Conservation (phyloP, 352 stramenopile species). For the Pythium rhizo-oryzae region DNA sequence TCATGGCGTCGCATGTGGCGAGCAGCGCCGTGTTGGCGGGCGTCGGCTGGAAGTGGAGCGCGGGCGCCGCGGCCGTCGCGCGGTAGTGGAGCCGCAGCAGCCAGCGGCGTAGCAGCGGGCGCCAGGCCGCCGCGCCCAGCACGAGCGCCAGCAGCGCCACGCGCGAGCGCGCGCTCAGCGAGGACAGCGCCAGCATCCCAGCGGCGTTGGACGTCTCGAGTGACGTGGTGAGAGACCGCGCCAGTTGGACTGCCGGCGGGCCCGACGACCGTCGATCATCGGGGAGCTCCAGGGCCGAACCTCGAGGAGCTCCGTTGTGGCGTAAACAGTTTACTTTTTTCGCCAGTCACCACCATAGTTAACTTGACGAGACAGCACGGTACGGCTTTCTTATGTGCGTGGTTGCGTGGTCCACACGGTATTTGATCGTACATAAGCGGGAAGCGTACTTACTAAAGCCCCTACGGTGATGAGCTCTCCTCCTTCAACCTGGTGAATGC, state of each 20-base stretch:
- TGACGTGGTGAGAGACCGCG: not conserved
- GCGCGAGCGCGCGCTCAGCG: not conserved
- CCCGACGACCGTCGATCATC: not conserved
- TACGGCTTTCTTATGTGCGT: no score
- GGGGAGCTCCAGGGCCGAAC: not conserved
- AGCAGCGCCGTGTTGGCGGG: conserved; percentile 43
- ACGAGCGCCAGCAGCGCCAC: conserved; percentile 15
- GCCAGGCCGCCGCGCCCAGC: conserved; percentile 19
- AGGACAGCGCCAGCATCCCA: not conserved
- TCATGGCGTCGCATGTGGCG: conserved; percentile 43
- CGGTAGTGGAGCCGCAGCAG: conserved; percentile 37
- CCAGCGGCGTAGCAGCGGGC: conserved; percentile 13
- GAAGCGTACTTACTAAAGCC: conserved; percentile 13
- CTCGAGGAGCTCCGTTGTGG: not conserved
- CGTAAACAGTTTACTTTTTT: conserved; percentile 17
- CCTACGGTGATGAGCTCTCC: not conserved
- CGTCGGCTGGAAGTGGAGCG: conserved; percentile 43
- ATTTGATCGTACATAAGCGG: conserved; percentile 19
- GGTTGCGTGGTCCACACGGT: conserved; percentile 21
- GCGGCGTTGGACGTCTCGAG: not conserved
- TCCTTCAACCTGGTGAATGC: conserved; percentile 27
- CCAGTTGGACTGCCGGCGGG: no score
- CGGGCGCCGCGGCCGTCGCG: conserved; percentile 44
- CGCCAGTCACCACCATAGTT: not conserved
- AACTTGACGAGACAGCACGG: conserved; percentile 1